Evolutionary conservation across 2,329 filamentous ascomycete genomes (phyloP).

Genomic region (Hymenoscyphus salicellus): DNA sequence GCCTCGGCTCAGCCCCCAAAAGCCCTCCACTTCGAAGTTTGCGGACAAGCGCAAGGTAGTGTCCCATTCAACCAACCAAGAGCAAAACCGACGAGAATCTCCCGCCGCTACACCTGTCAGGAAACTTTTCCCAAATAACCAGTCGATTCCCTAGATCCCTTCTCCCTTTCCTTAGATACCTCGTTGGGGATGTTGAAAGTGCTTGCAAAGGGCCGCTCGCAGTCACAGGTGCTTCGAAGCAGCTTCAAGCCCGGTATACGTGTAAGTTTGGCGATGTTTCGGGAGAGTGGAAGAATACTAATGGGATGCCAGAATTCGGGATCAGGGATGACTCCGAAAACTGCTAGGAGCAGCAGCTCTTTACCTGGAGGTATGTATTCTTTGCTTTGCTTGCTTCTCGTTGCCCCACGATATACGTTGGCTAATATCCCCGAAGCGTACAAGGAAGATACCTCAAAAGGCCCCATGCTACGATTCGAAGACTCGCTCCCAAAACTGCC

Average conservation of each 20-base stretch:
- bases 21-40: background rate
- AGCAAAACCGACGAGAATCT: background rate
- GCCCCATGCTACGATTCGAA: conserved; percentile 79
- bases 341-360: conserved; percentile 56
- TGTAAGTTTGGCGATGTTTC: conserved; percentile 23
- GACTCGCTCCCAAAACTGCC: conserved; percentile 79
- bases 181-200: conserved; percentile 36
- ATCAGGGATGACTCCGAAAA: conserved; percentile 52
- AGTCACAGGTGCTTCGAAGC: conserved; percentile 34
- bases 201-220: conserved; percentile 33
- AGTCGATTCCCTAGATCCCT: background rate
- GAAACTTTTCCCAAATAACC: background rate
- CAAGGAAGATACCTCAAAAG: conserved; percentile 74
- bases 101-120: background rate
- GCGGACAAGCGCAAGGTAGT: conserved; percentile 1
- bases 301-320: conserved; percentile 25
- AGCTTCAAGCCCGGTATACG: conserved; percentile 29
- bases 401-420: conserved; percentile 14
- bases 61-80: background rate
- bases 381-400: background rate
- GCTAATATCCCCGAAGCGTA: conserved; percentile 55
- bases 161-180: background rate
- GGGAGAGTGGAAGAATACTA: conserved; percentile 15
- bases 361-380: conserved; percentile 47
- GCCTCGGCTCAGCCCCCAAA: background rate